Base-by-base conservation (phyloP, 495 filamentous ascomycete genomes). In the Sordaria brevicollis region DNA sequence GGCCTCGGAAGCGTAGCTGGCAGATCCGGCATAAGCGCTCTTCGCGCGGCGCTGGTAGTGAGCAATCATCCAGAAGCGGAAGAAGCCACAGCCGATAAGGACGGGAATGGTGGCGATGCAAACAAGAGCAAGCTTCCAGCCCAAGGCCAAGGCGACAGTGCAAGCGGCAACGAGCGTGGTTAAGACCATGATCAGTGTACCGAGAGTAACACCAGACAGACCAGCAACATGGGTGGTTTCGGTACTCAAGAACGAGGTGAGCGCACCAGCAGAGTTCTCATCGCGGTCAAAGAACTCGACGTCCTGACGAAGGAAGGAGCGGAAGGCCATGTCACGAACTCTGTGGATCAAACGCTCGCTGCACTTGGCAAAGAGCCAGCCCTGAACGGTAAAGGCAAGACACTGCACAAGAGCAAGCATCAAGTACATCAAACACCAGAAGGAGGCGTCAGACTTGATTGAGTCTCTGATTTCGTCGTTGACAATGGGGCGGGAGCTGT, bases 391-490 rank as follows among this genome's bases (percentile, higher is more conserved):
- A 73, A 91, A 91, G 2, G 88, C 86, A 66, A 94, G 76, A 70
- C 97, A 88, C 75, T 91, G 88, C 35, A 89, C 85, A 62, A 96
- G 77, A 17, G 91, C 95, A n/a, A 97, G 86, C 86, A 97, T 93
- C 29, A 98, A 86, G 78, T 95, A 99, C 93, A 99, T 97, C 69
- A 89, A 78, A 38, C 87, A 88, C 94, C 95, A 99, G 79, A 97
- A 98, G 72, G 95, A 88, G 49, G 88, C 88, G 49, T 91, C 88
- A 3, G 85, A 83, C 65, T 89, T 85, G 39, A 96, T 76, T 15
- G 76, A 68, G 21, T 71, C 72, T 8, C 73, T 80, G 39, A 77
- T 83, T 9, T 66, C 75, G 0, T 74, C 73, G 17, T 72, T 81
- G 65, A 83, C 49, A 62, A 62, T 69, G 17, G 79, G 79, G 6